Base-by-base conservation (phyloP, 2,329 filamentous ascomycete species). In the Colletotrichum orbiculare region DNA sequence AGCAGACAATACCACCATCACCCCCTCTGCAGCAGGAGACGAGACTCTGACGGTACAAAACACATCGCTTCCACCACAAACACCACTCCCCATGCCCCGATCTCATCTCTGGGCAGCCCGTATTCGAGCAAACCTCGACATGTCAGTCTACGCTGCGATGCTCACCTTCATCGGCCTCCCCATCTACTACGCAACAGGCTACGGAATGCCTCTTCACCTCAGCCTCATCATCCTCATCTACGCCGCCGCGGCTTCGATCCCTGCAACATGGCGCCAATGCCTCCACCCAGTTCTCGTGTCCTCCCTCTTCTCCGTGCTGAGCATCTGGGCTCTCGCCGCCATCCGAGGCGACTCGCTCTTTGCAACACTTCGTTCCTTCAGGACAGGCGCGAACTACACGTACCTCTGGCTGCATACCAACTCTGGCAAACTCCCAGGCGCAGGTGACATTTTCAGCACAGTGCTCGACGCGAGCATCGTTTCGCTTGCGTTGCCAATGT, bases 401-500 rank as follows among this genome's bases (percentile, higher is more conserved):
- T 72, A 80, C 54, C 76, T 88, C 46, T 87, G 85, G 82, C 71
- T 77, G 11, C 74, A 77, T 12, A 60, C 74, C 13, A 38, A 66
- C 67, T 34, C 71, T 43, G 35, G 60, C 38, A 60, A 76, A 2
- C 69, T 73, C 2, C 85, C 85, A 0, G 87, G 87, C 8, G 85
- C 87, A 0, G 87, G 85, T 17, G 86, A 89, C 68, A 71, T 89
- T 25, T 82, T 89, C 65, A 75, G 79, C 67, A 84, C 81, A 46
- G 73, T 84, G 6, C 79, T 89, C 2, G 86, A 89, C 69, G 85
- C 85, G 7, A 81, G 80, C 66, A 89, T 89, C 67, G 83, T 89
- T 0, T 80, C 85, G 2, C 80, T 89, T 3, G 86, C 86, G 2
- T 74, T 89, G 15, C 86, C 87, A 0, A 89, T 89, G 85, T 88